phyloP scores from a whole-genome alignment of 2,329 filamentous ascomycete genomes.

The Lasiodiplodia sp. region DNA sequence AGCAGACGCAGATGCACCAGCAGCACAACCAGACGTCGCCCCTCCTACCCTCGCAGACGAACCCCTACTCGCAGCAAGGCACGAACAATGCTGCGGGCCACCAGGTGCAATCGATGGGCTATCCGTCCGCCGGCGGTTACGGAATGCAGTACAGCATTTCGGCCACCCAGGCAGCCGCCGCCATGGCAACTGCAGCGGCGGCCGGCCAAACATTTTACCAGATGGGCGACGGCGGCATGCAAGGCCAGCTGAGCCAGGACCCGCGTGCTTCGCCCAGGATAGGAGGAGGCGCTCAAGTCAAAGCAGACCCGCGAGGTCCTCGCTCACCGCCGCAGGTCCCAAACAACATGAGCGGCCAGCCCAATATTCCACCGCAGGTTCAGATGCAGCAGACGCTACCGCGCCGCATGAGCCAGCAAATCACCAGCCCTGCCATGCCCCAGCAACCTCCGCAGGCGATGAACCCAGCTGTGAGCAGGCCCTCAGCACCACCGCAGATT shows the following conservation, averaged over 20 bases:
- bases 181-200: slow-evolving; percentile 92
- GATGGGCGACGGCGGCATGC: slow-evolving; percentile 72
- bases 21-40: slow-evolving; percentile 75
- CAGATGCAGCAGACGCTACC: slow-evolving; percentile 48
- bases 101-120: slow-evolving; percentile 74
- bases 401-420: slow-evolving; percentile 51
- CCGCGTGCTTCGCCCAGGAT: slow-evolving; percentile 77
- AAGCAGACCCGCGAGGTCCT: slow-evolving; percentile 73
- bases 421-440: slow-evolving; percentile 55
- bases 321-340: slow-evolving; percentile 78
- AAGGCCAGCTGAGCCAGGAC: slow-evolving; percentile 64
- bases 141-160: slow-evolving; percentile 84
- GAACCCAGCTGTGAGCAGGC: slow-evolving; percentile 66
- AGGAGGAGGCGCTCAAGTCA: slow-evolving; percentile 68
- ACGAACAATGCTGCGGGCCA: slow-evolving; percentile 66
- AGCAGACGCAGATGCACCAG: slow-evolving; percentile 69
- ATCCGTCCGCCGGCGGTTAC: slow-evolving; percentile 73
- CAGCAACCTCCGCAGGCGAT: slow-evolving; percentile 78
- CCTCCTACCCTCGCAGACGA: slow-evolving; percentile 76
- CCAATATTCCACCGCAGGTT: slow-evolving; percentile 46
- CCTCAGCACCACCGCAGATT: slow-evolving; percentile 57
- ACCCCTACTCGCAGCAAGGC: slow-evolving; percentile 67
- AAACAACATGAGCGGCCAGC: slow-evolving; percentile 58
- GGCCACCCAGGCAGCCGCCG: slow-evolving; percentile 79
- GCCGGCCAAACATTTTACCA: slow-evolving; percentile 80